A percentile compares a stretch with the other conserved stretches of the same genome.
These are phyloP conservation scores for Metroxylon sagu DNA, from an alignment of 176 grass and related monocot genomes.

Conservation along the genomic window DNA sequence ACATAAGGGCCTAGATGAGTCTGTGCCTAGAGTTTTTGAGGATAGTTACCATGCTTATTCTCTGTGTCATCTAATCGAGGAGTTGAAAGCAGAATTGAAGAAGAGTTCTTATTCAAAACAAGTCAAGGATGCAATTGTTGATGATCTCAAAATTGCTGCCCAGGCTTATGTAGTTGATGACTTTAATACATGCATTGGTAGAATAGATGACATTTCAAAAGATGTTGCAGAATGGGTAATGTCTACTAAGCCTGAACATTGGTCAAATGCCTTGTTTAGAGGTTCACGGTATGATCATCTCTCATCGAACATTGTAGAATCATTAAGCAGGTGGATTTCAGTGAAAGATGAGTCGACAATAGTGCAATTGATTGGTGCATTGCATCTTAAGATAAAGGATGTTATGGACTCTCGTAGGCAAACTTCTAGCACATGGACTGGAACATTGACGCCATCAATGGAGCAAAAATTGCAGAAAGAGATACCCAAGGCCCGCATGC, in stretches of 20 bases:
- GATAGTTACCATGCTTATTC: conserved; percentile 73
- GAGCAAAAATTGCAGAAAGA: conserved; percentile 77
- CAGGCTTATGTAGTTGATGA: conserved; percentile 78
- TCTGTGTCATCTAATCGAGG: conserved; percentile 78
- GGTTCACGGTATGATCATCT: conserved; percentile 87
- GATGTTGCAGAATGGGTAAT: conserved; percentile 90
- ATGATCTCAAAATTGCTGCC: conserved; percentile 79
- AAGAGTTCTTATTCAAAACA: conserved; percentile 72
- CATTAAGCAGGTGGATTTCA: conserved; percentile 91
- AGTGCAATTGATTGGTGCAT: conserved; percentile 65
- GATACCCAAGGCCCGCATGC: conserved; percentile 46
- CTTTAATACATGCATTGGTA: conserved; percentile 77
- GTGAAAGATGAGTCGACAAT: conserved; percentile 73
- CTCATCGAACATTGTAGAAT: conserved; percentile 74
- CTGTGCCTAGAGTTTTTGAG: conserved; percentile 74
- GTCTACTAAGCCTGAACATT: conserved; percentile 82
- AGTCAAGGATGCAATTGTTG: conserved; percentile 65
- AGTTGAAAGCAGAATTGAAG: conserved; percentile 77
- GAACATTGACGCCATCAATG: conserved; percentile 73
- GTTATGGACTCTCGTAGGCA: conserved; percentile 56
- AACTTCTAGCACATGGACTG: conserved; percentile 14
- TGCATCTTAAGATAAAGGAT: conserved; percentile 61
- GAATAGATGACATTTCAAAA: conserved; percentile 70
- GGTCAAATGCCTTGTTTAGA: conserved; percentile 84
- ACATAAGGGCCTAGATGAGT: conserved; percentile 74